Evolutionary conservation across 164 flowering plant species (phyloP).

Genomic region (Brasenia schreberi): DNA sequence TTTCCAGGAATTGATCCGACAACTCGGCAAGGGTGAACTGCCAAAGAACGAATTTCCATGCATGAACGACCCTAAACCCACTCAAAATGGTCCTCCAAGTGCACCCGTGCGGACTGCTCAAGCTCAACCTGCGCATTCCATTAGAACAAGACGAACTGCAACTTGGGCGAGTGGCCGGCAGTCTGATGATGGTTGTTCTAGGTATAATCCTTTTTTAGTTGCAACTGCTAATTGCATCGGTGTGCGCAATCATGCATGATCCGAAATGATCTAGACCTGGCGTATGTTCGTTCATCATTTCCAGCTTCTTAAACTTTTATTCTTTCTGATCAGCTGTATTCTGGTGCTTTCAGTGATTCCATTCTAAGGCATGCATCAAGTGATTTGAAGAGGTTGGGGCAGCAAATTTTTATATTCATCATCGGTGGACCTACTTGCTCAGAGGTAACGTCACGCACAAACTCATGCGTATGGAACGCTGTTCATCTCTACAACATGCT

Average conservation of each 20-base stretch:
- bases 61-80: conserved; percentile 73
- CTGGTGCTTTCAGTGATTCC: conserved; percentile 51
- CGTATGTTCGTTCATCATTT: too few relatives aligned
- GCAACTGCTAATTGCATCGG: not conserved
- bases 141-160: conserved; percentile 88
- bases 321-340: not conserved
- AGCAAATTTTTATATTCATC: conserved; percentile 85
- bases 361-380: conserved; percentile 58
- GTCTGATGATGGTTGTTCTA: conserved; percentile 64
- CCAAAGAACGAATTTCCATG: conserved; percentile 81
- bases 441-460: conserved; percentile 39
- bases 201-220: not conserved
- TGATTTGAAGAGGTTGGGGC: conserved; percentile 89
- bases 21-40: conserved; percentile 66
- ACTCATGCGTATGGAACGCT: not conserved
- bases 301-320: not conserved
- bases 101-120: conserved; percentile 26
- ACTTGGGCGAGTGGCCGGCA: conserved; percentile 84
- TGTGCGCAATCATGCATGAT: too few relatives aligned
- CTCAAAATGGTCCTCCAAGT: conserved; percentile 23
- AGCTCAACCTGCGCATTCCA: conserved; percentile 57
- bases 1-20: conserved; percentile 76
- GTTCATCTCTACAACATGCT: not conserved
- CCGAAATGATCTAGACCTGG: too few relatives aligned
- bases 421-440: conserved; percentile 98